phyloP scores from a whole-genome alignment of 2,329 filamentous ascomycete species.

The Juglanconis oblonga region DNA sequence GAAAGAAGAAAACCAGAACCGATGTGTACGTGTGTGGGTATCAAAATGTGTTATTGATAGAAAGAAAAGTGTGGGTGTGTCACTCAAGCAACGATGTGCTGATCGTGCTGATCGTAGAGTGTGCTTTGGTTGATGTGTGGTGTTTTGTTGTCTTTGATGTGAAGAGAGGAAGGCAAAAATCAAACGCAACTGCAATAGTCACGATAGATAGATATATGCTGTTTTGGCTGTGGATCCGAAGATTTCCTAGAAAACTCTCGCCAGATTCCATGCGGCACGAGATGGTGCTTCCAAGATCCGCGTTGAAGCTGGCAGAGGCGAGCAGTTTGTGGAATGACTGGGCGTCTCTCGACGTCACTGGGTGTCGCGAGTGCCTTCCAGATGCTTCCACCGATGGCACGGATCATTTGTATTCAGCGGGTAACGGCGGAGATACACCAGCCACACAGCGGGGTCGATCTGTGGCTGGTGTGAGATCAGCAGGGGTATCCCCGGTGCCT shows the following conservation, averaged over 20 bases:
- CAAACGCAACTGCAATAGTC: neutral
- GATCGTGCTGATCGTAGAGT: constrained; percentile 1
- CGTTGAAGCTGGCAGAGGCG: constrained; percentile 5
- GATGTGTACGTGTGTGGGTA: constrained; percentile 1
- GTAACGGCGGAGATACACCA: neutral
- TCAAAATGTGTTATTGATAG: neutral
- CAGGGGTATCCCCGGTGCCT: no score
- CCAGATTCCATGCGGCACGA: constrained; percentile 3
- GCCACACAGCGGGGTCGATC: constrained; percentile 7
- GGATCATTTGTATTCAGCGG: no score
- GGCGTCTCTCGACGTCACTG: constrained; percentile 13
- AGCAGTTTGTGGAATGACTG: constrained; percentile 4
- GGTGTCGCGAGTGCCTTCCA: constrained; percentile 6
- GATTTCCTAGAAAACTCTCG: constrained; percentile 6
- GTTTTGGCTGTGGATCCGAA: constrained; percentile 9
- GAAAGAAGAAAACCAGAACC: neutral
- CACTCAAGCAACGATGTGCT: constrained; percentile 9
- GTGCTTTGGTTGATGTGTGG: neutral
- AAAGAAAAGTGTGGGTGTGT: neutral
- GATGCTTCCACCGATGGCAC: neutral
- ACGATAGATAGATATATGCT: constrained; percentile 12
- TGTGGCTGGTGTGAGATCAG: neutral
- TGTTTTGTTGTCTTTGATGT: neutral
- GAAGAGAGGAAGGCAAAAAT: neutral
- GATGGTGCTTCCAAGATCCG: constrained; percentile 1